These are phyloP conservation scores for Aegilops speltoides DNA, from an alignment of 176 grass and related monocot genomes.

Conservation along the genomic window DNA sequence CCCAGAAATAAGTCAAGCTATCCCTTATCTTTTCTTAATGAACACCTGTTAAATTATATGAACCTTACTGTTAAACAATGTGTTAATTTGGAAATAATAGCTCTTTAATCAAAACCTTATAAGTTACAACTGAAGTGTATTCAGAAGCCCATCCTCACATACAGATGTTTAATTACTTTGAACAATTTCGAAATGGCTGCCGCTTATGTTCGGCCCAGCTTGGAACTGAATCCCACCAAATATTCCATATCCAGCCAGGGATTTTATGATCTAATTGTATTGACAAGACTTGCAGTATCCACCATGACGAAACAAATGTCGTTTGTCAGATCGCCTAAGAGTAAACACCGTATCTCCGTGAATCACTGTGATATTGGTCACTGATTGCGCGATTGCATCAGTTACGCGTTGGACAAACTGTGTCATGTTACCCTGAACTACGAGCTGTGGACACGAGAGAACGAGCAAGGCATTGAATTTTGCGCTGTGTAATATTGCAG, in stretches of 20 bases:
- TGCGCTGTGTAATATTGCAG: too few relatives aligned
- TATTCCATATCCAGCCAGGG: background rate
- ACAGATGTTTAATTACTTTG: background rate
- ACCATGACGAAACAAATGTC: background rate
- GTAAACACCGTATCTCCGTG: background rate
- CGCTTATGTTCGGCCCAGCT: background rate
- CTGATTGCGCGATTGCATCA: background rate
- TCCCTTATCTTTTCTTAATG: too few relatives aligned
- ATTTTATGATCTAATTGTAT: background rate
- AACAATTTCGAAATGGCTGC: background rate
- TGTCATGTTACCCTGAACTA: background rate
- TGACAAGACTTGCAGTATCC: background rate
- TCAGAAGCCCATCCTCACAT: background rate
- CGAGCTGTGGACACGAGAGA: too few relatives aligned
- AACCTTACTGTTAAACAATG: background rate
- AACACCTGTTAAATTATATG: background rate
- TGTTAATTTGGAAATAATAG: background rate
- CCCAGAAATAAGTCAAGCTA: too few relatives aligned
- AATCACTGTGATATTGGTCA: background rate
- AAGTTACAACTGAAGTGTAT: background rate
- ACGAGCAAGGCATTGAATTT: too few relatives aligned
- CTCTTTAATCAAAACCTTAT: background rate
- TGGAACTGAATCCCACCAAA: background rate
- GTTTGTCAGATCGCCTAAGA: background rate
- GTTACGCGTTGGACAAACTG: background rate